Evolutionary conservation across 78 protist genomes (phyloP).

Genomic region (Dictyostelium capitatum): DNA sequence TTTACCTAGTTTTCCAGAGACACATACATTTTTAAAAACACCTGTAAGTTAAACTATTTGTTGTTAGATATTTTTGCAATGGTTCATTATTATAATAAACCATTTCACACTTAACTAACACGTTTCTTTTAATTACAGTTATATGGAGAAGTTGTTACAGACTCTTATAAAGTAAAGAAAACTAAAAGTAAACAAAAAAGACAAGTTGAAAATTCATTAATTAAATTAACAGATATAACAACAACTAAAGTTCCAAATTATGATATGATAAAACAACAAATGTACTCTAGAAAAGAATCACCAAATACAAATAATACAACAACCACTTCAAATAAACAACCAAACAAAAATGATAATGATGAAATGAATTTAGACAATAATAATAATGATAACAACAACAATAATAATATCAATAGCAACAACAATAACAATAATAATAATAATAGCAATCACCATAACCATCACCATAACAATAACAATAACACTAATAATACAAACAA

Average conservation of each 20-base stretch:
- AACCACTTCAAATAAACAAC: neutral
- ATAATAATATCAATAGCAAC: neutral
- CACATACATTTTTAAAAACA: constrained; percentile 64
- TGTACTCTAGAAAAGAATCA: constrained; percentile 1
- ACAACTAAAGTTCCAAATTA: constrained; percentile 34
- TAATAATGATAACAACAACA: neutral
- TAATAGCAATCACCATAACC: neutral
- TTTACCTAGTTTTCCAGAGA: constrained; percentile 67
- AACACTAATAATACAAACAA: neutral
- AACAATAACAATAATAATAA: constrained; percentile 10
- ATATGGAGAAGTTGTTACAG: constrained; percentile 73
- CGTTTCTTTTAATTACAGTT: neutral
- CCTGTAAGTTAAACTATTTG: constrained; percentile 18
- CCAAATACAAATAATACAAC: constrained; percentile 18
- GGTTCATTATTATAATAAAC: too few species aligned
- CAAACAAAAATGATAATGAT: neutral
- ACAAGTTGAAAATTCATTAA: constrained; percentile 47
- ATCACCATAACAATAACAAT: neutral
- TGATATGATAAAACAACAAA: constrained; percentile 48
- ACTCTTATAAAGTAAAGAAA: constrained; percentile 51
- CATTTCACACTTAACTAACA: too few species aligned
- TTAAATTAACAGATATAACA: constrained; percentile 51
- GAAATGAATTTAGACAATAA: constrained; percentile 9
- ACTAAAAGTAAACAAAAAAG: constrained; percentile 68
- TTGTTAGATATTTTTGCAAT: too few species aligned